Evolutionary conservation across 2,329 filamentous ascomycete species (phyloP).

Genomic region (Corniculantispora saksenae): DNA sequence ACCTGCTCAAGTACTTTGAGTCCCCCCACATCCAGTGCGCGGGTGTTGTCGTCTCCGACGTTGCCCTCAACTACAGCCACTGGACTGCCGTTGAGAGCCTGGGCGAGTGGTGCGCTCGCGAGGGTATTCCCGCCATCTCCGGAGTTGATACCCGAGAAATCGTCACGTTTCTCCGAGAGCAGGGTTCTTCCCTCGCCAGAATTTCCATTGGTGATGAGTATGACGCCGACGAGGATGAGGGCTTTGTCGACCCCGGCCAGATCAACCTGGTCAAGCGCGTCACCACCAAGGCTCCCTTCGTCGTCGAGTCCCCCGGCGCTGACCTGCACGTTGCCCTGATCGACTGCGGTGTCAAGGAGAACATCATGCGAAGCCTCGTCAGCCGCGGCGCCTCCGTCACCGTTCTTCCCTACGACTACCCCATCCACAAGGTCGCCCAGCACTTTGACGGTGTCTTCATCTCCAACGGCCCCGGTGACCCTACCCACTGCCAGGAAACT

Average conservation of each 20-base stretch:
- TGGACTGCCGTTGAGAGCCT: constrained; percentile 98
- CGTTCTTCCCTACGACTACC: constrained; percentile 94
- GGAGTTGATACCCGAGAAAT: constrained; percentile 97
- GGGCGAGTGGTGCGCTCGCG: constrained; percentile 90
- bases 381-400: constrained; percentile 89
- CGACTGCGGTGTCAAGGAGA: constrained; percentile 99
- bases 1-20: constrained; percentile 96
- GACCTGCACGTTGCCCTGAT: constrained; percentile 90
- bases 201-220: constrained; percentile 97
- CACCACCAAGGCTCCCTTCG: constrained; percentile 97
- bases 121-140: constrained; percentile 93
- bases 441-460: constrained; percentile 99
- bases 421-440: constrained; percentile 95
- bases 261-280: constrained; percentile 97
- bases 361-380: constrained; percentile 94
- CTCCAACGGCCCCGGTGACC: constrained; percentile 97
- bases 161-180: constrained; percentile 92
- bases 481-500: constrained; percentile 92
- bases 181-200: constrained; percentile 91
- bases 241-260: constrained; percentile 90
- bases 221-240: constrained; percentile 96
- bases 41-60: constrained; percentile 93
- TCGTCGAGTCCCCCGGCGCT: constrained; percentile 81
- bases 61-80: constrained; percentile 91
- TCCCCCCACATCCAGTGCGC: constrained; percentile 96